A percentile compares a stretch with the other conserved stretches of the same genome.
Conservation (phyloP, 768 basidiomycete genomes). For the Naganishia antarctica region DNA sequence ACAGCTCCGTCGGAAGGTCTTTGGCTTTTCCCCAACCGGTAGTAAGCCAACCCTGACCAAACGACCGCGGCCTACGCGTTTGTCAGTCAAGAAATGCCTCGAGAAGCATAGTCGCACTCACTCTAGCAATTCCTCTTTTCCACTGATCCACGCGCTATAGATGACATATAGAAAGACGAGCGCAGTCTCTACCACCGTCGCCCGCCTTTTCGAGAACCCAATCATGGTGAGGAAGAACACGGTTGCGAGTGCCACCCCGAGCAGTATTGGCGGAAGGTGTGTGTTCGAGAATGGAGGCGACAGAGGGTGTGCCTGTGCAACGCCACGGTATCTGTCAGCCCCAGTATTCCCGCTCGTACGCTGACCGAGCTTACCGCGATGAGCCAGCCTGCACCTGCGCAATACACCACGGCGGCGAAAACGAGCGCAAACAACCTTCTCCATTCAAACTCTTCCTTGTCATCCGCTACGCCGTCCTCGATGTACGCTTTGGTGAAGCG, state of each 20-base stretch:
- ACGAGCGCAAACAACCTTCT: slow-evolving; percentile 44
- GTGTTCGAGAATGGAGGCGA: slow-evolving; percentile 78
- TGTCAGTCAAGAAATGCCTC: no score
- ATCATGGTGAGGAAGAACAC: slow-evolving; percentile 87
- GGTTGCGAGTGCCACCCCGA: slow-evolving; percentile 80
- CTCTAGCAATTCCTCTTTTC: slow-evolving; percentile 45
- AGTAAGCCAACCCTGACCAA: slow-evolving; percentile 42
- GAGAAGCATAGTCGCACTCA: no score
- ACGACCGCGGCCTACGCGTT: slow-evolving; percentile 41
- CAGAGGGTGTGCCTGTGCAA: slow-evolving; percentile 26
- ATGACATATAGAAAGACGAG: slow-evolving; percentile 81
- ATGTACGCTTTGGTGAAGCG: slow-evolving; percentile 48
- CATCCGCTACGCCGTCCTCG: slow-evolving; percentile 37
- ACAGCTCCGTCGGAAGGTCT: slow-evolving; percentile 11
- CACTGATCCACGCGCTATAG: slow-evolving; percentile 47
- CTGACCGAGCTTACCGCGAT: slow-evolving; percentile 39
- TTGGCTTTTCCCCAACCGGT: slow-evolving; percentile 29
- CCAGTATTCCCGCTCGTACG: no score
- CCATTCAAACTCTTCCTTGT: slow-evolving; percentile 46
- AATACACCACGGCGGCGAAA: slow-evolving; percentile 40
- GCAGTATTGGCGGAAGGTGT: slow-evolving; percentile 78
- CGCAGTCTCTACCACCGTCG: slow-evolving; percentile 87
- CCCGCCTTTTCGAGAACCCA: slow-evolving; percentile 78
- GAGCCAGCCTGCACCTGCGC: slow-evolving; percentile 40
- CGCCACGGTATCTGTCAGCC: no score